Evolutionary conservation across 2,329 filamentous ascomycete genomes (phyloP), one percentile per base, ranked within the genome.

Genomic region (Conoideocrella luteorostrata): DNA sequence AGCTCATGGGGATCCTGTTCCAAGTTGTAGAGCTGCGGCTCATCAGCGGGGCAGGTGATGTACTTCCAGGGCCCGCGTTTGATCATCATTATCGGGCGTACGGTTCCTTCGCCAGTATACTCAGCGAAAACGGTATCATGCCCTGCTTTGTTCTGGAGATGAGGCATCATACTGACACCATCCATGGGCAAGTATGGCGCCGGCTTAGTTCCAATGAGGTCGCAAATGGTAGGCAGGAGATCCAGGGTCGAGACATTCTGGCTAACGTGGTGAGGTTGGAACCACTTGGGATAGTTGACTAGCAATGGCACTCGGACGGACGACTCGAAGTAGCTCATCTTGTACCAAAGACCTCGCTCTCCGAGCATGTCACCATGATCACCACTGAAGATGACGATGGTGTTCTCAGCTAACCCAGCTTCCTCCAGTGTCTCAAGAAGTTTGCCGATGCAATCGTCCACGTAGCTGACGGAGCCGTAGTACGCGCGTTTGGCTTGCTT

Each of bases 281-380:
- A 95, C 48, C 75, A 76, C 55, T 81, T 74, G 21, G 90, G 90
- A 56, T 90, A 81, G 64, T 88, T 84, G 61, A 95, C 77, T 51
- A 96, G 73, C 60, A 96, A 82, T 2, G 90, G 90, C 18, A 96
- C 90, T 22, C 90, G 84, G 36, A 88, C 88, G 11, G 88, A 95
- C 32, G 84, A 84, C 74, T 96, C 90, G 57, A 89, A 95, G 77
- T 93, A 96, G 59, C 81, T 88, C 90, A 96, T 96, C 75, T 96
- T 96, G 73, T 95, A 90, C 90, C 90, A 96, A 37, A 96, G 71
- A 5, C 86, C 86, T 42, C 88, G 82, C 71, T 96, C 90, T 47
- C 90, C 90, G 7, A 96, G 78, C 90, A 96, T 96, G 65, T 96
- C 90, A 44, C 90, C 90, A 59, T 96, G 90, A 61, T 96, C 90